phyloP scores from a whole-genome alignment of 192 early-diverging fungal genomes.

The Martensiomyces pterosporus region DNA sequence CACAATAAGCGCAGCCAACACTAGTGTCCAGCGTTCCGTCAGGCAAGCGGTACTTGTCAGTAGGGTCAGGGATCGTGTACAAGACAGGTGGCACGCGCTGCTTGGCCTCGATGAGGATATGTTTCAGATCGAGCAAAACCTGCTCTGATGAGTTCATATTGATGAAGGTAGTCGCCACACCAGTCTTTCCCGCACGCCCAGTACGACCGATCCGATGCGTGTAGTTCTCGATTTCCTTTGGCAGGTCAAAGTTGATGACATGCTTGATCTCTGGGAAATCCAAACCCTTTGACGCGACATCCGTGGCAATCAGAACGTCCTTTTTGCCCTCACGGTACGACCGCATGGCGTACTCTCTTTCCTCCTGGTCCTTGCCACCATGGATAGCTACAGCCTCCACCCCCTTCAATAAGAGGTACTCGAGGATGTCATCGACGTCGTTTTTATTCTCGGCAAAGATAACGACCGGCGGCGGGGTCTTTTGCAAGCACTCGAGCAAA shows the following conservation, averaged over 20 bases:
- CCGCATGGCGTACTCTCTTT: conserved; percentile 93
- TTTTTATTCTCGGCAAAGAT: conserved; percentile 99
- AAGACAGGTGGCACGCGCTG: conserved; percentile 88
- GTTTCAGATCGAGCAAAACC: conserved; percentile 92
- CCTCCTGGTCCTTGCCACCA: conserved; percentile 94
- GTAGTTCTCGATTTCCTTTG: conserved; percentile 99
- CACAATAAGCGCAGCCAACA: conserved; percentile 88
- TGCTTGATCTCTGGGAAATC: conserved; percentile 96
- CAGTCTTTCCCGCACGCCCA: conserved; percentile 93
- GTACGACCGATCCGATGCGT: conserved; percentile 97
- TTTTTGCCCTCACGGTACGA: conserved; percentile 87
- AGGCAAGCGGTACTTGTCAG: conserved; percentile 76
- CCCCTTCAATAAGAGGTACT: conserved; percentile 91
- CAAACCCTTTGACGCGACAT: conserved; percentile 93
- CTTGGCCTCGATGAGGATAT: conserved; percentile 85
- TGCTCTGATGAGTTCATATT: conserved; percentile 89
- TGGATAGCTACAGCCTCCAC: conserved; percentile 94
- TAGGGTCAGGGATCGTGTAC: conserved; percentile 81
- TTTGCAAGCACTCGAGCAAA: conserved; percentile 92
- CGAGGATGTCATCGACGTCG: conserved; percentile 98
- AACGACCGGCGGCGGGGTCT: conserved; percentile 91
- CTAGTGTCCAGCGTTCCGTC: conserved; percentile 52
- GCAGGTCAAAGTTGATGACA: conserved; percentile 99
- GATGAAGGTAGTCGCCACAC: conserved; percentile 96
- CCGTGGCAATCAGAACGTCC: conserved; percentile 95